phyloP scores from a whole-genome alignment of 108 stramenopile species.

The Fragilaria radians region DNA sequence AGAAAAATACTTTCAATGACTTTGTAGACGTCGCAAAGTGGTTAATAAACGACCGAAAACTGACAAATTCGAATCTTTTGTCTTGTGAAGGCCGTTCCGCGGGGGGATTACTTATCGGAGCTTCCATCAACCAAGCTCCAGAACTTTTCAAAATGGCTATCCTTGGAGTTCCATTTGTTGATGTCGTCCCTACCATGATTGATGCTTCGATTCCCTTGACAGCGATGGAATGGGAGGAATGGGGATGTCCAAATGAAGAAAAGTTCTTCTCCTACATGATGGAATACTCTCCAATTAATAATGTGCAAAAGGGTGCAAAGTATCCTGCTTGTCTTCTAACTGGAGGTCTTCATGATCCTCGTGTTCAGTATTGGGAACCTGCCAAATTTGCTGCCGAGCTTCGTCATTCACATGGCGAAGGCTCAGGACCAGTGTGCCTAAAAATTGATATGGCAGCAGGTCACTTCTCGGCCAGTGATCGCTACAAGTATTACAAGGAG shows the following conservation, averaged over 20 bases:
- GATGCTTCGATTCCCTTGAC: constrained; percentile 88
- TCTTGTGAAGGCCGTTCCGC: constrained; percentile 65
- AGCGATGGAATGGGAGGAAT: constrained; percentile 76
- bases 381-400: constrained; percentile 55
- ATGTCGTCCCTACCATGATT: constrained; percentile 72
- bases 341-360: constrained; percentile 90
- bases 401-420: constrained; percentile 25
- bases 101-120: constrained; percentile 65
- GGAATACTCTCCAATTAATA: constrained; percentile 87
- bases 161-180: constrained; percentile 94
- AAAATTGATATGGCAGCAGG: constrained; percentile 88
- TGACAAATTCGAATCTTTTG: constrained; percentile 34
- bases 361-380: constrained; percentile 81
- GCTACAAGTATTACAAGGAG: constrained; percentile 91
- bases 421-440: constrained; percentile 37
- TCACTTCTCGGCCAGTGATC: constrained; percentile 88
- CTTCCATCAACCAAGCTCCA: constrained; percentile 66
- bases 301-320: constrained; percentile 52
- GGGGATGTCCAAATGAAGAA: constrained; percentile 84
- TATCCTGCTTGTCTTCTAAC: constrained; percentile 88
- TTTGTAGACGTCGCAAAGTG: constrained; percentile 79
- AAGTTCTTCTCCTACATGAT: constrained; percentile 69
- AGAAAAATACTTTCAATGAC: constrained; percentile 94
- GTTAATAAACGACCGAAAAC: constrained; percentile 26
- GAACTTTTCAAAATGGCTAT: constrained; percentile 81